Conservation (phyloP, 805 yeast species). For the Wickerhamiella qilinensis region DNA sequence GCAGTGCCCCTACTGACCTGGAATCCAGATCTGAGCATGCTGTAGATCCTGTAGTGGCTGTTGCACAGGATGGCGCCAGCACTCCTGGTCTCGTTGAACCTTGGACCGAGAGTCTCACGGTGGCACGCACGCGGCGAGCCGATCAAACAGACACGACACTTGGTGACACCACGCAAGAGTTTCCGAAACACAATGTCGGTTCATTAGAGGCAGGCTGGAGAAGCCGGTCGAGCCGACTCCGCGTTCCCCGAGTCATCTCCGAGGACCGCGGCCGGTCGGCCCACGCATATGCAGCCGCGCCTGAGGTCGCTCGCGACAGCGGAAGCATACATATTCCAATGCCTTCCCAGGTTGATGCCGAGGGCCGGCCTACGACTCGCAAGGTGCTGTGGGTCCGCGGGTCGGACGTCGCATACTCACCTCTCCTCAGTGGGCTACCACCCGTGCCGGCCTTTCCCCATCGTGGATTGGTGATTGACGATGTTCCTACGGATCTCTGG, state of each 20-base stretch:
- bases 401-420: slow-evolving; percentile 3
- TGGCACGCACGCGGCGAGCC: too few relatives aligned
- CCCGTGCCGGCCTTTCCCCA: slow-evolving; percentile 10
- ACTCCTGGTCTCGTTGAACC: too few relatives aligned
- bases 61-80: too few relatives aligned
- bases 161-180: too few relatives aligned
- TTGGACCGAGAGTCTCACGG: too few relatives aligned
- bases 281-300: background rate
- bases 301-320: background rate
- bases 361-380: background rate
- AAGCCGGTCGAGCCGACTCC: background rate
- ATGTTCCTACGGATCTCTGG: slow-evolving; percentile 10
- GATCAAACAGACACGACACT: too few relatives aligned
- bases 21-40: too few relatives aligned
- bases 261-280: background rate
- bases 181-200: too few relatives aligned
- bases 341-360: background rate
- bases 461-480: slow-evolving; percentile 2
- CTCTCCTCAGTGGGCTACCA: slow-evolving; percentile 12
- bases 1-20: too few relatives aligned
- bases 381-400: slow-evolving; percentile 1
- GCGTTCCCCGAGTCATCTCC: background rate
- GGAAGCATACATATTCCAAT: background rate
- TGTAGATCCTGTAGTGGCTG: too few relatives aligned
- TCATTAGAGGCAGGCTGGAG: too few relatives aligned